Evolutionary conservation across 768 basidiomycete genomes (phyloP).

Genomic region (Leccinum longicurvipes): DNA sequence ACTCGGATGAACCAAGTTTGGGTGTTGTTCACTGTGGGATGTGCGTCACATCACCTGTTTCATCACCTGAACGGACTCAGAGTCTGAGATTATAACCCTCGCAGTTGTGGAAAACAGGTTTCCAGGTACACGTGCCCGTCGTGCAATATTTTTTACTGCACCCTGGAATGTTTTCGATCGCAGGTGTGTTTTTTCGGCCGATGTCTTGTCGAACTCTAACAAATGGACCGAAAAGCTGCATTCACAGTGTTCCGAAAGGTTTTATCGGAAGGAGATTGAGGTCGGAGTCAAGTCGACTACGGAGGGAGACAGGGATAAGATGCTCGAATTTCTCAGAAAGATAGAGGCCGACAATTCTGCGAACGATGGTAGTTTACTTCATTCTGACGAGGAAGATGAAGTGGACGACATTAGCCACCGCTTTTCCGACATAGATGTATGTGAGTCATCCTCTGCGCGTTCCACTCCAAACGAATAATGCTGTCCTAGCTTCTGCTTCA

Average conservation of each 20-base stretch:
- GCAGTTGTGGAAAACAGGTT: constrained; percentile 71
- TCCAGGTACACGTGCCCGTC: constrained; percentile 79
- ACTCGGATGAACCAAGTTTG: constrained; percentile 7
- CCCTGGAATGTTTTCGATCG: constrained; percentile 74
- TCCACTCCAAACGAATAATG: not conserved
- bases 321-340: constrained; percentile 67
- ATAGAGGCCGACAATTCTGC: constrained; percentile 62
- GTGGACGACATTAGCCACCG: constrained; percentile 46
- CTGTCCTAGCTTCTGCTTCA: constrained; percentile 47
- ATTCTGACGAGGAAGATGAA: constrained; percentile 38
- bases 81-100: constrained; percentile 2
- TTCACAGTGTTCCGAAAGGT: constrained; percentile 73
- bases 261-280: constrained; percentile 76
- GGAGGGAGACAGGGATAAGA: constrained; percentile 55
- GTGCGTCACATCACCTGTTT: constrained; percentile 32
- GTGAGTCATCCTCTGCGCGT: constrained; percentile 36
- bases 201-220: not conserved
- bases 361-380: constrained; percentile 34
- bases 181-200: constrained; percentile 42
- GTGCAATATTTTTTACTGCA: constrained; percentile 82
- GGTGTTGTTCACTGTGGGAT: constrained; percentile 38
- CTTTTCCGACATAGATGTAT: constrained; percentile 57
- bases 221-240: constrained; percentile 42
- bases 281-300: constrained; percentile 56
- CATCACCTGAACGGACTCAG: not conserved